phyloP scores from a whole-genome alignment of 805 yeast species.

The Candida coleopterorum region DNA sequence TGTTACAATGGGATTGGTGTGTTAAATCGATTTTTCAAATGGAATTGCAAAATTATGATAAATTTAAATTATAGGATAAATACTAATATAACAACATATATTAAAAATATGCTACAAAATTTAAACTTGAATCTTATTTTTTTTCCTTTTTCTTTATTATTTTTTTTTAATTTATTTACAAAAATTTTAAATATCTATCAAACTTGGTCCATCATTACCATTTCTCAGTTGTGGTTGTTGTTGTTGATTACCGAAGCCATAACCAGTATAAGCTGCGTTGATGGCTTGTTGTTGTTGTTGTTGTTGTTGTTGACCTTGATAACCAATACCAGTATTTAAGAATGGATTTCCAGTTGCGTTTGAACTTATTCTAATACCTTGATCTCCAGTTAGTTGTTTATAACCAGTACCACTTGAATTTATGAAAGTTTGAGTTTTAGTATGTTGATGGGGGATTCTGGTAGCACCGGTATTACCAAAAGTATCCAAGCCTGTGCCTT shows the following conservation, averaged over 20 bases:
- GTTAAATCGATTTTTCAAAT: conserved; percentile 50
- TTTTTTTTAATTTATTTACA: too few relatives aligned
- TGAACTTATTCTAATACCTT: conserved; percentile 28
- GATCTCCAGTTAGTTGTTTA: conserved; percentile 44
- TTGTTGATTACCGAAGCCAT: conserved; percentile 81
- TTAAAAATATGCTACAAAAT: too few relatives aligned
- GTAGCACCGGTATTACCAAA: conserved; percentile 83
- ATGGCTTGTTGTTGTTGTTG: conserved; percentile 27
- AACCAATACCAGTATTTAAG: conserved; percentile 54
- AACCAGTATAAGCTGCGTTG: conserved; percentile 85
- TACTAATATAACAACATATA: too few relatives aligned
- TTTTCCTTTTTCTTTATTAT: background rate
- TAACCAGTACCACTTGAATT: conserved; percentile 87
- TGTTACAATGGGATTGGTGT: conserved; percentile 65
- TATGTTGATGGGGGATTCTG: conserved; percentile 90
- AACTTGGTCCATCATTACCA: conserved; percentile 37
- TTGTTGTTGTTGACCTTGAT: conserved; percentile 21
- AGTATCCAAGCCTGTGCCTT: conserved; percentile 90
- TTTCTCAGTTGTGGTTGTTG: conserved; percentile 27
- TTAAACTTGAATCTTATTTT: background rate
- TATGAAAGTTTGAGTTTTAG: conserved; percentile 73
- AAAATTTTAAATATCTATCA: conserved; percentile 43
- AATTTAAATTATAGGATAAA: conserved; percentile 13
- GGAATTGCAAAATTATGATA: conserved; percentile 22
- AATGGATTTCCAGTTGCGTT: conserved; percentile 55